Base-by-base conservation (phyloP, 805 yeast genomes). In the Schizosaccharomyces cryophilus region DNA sequence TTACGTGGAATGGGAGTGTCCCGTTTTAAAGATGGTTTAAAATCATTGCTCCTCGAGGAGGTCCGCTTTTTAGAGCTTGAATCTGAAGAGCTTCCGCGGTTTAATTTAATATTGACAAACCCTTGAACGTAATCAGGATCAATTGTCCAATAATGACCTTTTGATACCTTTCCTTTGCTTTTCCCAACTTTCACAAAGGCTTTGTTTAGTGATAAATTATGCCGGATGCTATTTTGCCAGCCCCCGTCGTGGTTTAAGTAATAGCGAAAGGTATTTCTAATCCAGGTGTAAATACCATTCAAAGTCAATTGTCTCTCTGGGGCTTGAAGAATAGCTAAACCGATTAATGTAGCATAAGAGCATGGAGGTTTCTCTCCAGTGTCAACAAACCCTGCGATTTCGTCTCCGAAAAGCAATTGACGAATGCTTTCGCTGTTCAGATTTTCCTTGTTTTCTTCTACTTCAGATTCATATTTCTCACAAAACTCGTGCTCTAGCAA, bases 141-240 rank as follows among this genome's bases (percentile, higher is more conserved):
- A 63, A 93, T 89, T 73, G 88, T 94, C 99, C 99, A 93, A 73
- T 93, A 93, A 95, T 90, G 90, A 65, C 98, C 97, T 71, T 93
- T 93, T n/a, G 98, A 98, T 0, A 98, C 96, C 73, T 93, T 97
- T 70, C 87, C 84, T 38, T 95, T 89, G 69, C 85, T 80, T 68
- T 98, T 78, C 51, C 97, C 96, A 26, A 90, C 96, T 72, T 93
- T 93, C 68, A 90, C 96, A 73, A 93, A 93, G 17, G 98, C 97
- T 74, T 90, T 93, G 72, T 93, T 93, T 63, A 93, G 75, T 1
- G 96, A 88, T 61, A 93, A 74, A 70, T 93, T 93, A 72, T 93
- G 98, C 66, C 98, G 82, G 66, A 93, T 90, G 6, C 96, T 87
- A 73, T 93, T 93, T 73, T 93, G 98, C 98, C 98, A 93, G 47